Evolutionary conservation across 306 rosid species (phyloP), one percentile per base, ranked within the genome.

Genomic region (Vigna angularis): DNA sequence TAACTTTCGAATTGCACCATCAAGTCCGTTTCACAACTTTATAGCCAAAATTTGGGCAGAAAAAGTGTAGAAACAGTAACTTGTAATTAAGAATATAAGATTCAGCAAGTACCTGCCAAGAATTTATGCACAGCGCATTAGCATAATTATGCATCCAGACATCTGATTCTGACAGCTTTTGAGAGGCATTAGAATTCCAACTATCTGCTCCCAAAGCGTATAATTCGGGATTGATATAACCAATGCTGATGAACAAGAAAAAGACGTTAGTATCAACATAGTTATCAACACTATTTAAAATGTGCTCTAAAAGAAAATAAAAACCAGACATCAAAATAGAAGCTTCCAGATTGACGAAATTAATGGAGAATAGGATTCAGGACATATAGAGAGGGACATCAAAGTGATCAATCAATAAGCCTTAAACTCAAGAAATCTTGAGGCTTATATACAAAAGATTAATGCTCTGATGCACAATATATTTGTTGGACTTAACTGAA

Each of bases 41-140:
- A 34, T 34, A 73, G 66, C 64, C 66, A 82, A 47, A 62, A 24
- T 11, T 15, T 3, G 9, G 38, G 63, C 50, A 30, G 38, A 65
- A 68, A 42, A 77, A 17, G 53, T 48, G 58, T 52, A 62, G 53
- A 81, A 76, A 79, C 12, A 40, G 48, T 15, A 32, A 64, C 10
- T 45, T 18, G 47, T 22, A 74, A 74, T 64, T 34, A 51, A 49
- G 38, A 81, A 67, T 63, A 49, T 1, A 71, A 57, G 66, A 66
- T 70, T 78, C 65, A 61, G 50, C 74, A 18, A 22, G 70, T 79
- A 94, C 98, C 98, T 94, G 97, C 98, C 98, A 94, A 76, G 97
- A 83, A 89, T 94, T 94, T 70, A 89, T 87, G 82, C 98, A 94
- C 24, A 94, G 88, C 18, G 81, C 84, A 63, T 90, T 91, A 69